Evolutionary conservation across 306 rosid species (phyloP).

Genomic region (Citrullus amarus): DNA sequence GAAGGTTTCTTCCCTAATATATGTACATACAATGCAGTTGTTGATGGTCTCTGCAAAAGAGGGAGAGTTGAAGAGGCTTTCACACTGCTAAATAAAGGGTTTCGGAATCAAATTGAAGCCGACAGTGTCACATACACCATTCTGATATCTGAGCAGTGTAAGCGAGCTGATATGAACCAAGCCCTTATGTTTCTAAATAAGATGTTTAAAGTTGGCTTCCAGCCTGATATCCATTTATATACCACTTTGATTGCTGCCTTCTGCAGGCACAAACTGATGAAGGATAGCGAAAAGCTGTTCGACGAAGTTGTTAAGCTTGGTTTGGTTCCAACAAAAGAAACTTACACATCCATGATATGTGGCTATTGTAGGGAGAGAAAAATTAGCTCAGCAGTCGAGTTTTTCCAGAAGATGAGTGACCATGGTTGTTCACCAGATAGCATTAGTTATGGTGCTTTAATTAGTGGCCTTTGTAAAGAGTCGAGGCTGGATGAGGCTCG

Average conservation of each 20-base stretch:
- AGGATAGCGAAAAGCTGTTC: slow-evolving; percentile 51
- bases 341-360: slow-evolving; percentile 80
- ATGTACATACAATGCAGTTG: slow-evolving; percentile 63
- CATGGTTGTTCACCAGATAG: slow-evolving; percentile 59
- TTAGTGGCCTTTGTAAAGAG: slow-evolving; percentile 78
- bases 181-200: slow-evolving; percentile 60
- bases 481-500: slow-evolving; percentile 60
- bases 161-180: slow-evolving; percentile 35
- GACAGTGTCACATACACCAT: slow-evolving; percentile 63
- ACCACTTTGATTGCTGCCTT: slow-evolving; percentile 66
- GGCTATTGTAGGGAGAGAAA: slow-evolving; percentile 67
- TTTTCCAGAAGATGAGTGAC: slow-evolving; percentile 53
- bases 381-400: slow-evolving; percentile 38
- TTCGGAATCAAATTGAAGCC: slow-evolving; percentile 29
- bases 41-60: slow-evolving; percentile 60
- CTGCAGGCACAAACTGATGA: slow-evolving; percentile 52
- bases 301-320: slow-evolving; percentile 43
- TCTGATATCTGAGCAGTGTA: slow-evolving; percentile 69
- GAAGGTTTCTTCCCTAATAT: slow-evolving; percentile 70
- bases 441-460: slow-evolving; percentile 61
- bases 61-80: slow-evolving; percentile 62
- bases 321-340: slow-evolving; percentile 62
- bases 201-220: slow-evolving; percentile 69
- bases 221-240: slow-evolving; percentile 62
- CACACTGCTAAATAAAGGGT: slow-evolving; percentile 38